Base-by-base conservation (phyloP, 1,284 basidiomycete species). In the Ustilago tritici region DNA sequence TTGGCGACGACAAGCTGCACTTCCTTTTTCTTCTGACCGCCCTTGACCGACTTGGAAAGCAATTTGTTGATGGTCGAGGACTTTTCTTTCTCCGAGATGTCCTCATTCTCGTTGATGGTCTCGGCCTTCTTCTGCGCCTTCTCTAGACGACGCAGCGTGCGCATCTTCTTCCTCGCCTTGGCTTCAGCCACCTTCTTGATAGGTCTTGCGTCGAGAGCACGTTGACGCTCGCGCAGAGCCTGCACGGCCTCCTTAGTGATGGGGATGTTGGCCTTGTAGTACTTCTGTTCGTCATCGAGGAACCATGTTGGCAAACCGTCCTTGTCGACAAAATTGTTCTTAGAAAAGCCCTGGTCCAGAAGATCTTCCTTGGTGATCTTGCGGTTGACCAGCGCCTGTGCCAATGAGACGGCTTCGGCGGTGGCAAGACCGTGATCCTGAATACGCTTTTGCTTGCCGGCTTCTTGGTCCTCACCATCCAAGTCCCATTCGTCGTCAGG, bases 121-220 rank as follows among this genome's bases (percentile, higher is more conserved):
- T 98, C 95, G 2, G 96, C 97, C 88, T 97, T 98, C 88, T 93
- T 95, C 90, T 95, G 92, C 15, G 94, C 94, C 87, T 95, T 96
- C 81, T 97, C 94, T 23, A 98, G 88, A 56, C 92, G 89, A 82
- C 94, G 92, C 23, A 91, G 90, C 4, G 95, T 93, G 87, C 93
- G 94, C 86, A 93, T 88, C 89, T 99, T 99, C 88, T 99, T 99
- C 72, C 97, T 90, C 41, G 94, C 95, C 88, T 99, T 99, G 50
- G 97, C 97, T 88, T 99, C 97, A 19, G 96, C 97, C 12, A 99
- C 90, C 89, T 99, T 99, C 89, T 98, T 99, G 88, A 99, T 99
- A 17, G 97, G 97, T 14, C 97, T 91, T 2, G 96, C 95, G 85
- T 99, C 95, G 54, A 99, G 89, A 6, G 95, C 94, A 31, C 95